These are phyloP conservation scores for Ustilago bromivora DNA, from an alignment of 1,284 basidiomycete genomes.

Conservation along the genomic window DNA sequence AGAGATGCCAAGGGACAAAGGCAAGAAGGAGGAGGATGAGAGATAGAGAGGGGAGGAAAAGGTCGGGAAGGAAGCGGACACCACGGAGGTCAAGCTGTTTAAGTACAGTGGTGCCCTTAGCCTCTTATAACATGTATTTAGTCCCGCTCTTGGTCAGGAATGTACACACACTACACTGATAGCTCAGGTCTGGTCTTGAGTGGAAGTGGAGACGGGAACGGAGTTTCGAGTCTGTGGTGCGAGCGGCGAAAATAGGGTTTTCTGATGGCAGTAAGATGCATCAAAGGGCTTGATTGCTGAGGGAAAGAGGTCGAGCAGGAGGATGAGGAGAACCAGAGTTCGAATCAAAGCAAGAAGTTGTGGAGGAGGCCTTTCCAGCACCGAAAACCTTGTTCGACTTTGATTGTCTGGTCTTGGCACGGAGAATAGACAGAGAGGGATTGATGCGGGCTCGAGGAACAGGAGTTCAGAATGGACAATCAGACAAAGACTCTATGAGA, in stretches of 20 bases:
- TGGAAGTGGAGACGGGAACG: neutral
- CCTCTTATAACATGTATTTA: no score
- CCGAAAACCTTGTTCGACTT: slow-evolving; percentile 3
- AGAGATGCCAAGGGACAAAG: neutral
- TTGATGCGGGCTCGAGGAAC: neutral
- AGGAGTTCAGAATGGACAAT: neutral
- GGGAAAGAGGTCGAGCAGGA: neutral
- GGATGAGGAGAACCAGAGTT: neutral
- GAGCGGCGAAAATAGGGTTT: neutral
- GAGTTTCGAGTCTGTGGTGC: neutral
- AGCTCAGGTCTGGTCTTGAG: neutral
- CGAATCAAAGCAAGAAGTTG: neutral
- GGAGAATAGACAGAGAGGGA: neutral
- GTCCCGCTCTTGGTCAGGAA: no score
- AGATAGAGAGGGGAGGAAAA: neutral
- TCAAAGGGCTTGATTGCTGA: neutral
- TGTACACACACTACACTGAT: no score
- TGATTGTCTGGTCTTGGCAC: neutral
- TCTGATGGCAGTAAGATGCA: neutral
- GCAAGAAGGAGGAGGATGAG: neutral
- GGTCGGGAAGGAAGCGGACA: neutral
- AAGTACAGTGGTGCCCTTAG: slow-evolving; percentile 1
- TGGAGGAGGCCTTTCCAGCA: neutral
- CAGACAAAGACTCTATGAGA: neutral
- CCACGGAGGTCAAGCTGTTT: neutral